phyloP scores from a whole-genome alignment of 2,329 filamentous ascomycete genomes.

The Elsinoe australis region DNA sequence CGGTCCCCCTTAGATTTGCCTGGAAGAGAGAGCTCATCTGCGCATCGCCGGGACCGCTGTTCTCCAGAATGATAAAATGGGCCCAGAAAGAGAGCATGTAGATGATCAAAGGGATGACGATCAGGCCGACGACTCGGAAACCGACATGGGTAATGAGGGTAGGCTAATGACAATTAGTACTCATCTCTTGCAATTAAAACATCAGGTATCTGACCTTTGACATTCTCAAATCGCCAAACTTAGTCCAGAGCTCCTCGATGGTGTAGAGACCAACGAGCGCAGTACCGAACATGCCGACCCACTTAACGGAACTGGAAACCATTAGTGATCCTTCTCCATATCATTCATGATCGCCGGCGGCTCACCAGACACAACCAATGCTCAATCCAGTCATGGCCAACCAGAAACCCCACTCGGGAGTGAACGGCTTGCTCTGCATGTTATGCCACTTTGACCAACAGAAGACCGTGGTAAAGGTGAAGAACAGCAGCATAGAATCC shows the following conservation, averaged over 20 bases:
- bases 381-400: slow-evolving; percentile 86
- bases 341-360: neutral
- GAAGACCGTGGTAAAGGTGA: slow-evolving; percentile 93
- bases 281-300: slow-evolving; percentile 92
- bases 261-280: slow-evolving; percentile 94
- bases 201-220: slow-evolving; percentile 53
- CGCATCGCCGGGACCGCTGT: slow-evolving; percentile 92
- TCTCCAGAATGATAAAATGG: slow-evolving; percentile 89
- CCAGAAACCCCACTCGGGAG: slow-evolving; percentile 89
- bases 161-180: slow-evolving; percentile 34
- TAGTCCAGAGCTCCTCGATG: slow-evolving; percentile 92
- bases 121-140: slow-evolving; percentile 76
- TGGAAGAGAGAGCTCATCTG: slow-evolving; percentile 99
- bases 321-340: neutral
- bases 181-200: neutral
- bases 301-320: slow-evolving; percentile 75
- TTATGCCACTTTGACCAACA: slow-evolving; percentile 97
- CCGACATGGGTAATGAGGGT: slow-evolving; percentile 68
- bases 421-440: slow-evolving; percentile 77
- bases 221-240: slow-evolving; percentile 92
- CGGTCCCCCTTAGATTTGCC: slow-evolving; percentile 86
- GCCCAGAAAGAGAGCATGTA: slow-evolving; percentile 94
- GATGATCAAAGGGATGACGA: slow-evolving; percentile 78
- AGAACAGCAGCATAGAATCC: slow-evolving; percentile 97
- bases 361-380: slow-evolving; percentile 82